Evolutionary conservation across 1,139 yeast genomes (phyloP), one percentile per base, ranked within the genome.

Genomic region (Candida sp.): DNA sequence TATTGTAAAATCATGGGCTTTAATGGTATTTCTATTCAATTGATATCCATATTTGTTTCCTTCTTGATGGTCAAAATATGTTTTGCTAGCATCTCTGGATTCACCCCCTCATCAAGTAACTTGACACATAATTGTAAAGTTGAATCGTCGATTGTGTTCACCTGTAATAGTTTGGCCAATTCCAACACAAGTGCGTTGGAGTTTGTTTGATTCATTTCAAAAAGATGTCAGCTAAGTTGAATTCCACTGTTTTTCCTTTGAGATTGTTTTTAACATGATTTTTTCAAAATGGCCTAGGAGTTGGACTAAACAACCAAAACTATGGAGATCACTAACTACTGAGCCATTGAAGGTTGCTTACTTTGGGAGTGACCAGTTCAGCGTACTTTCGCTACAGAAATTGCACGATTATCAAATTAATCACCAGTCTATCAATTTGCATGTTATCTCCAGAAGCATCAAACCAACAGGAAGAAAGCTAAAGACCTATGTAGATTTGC

Each of bases 301-400:
- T 7, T 11, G 29, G 11, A 7, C 9, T 7, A 25, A 25, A 7
- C 9, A 7, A 7, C 29, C 29, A 25, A 25, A 25, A 7, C 11
- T 25, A 11, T 7, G 11, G 29, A 25, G 29, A 25, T 25, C 11
- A 7, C 7, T 25, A 25, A 25, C 9, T 25, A 7, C 29, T 7
- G 11, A 11, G 7, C 53, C 51, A 5, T 44, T 52, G 33, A 45
- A 44, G 21, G 68, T 85, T 19, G 83, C 88, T 5, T 87, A 82
- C 57, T 90, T 91, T 61, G 97, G 97, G 1, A 80, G 93, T 4
- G 98, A 90, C 56, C 61, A 60, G 34, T 90, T 89, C 64, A 84
- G 95, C 49, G 75, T 83, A 5, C 68, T 66, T 7, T 78, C 91
- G 5, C 68, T 90, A 36, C 54, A 63, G 8, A 70, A 66, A 12